Percentiles rank a stretch among this genome's conserved stretches.
These are phyloP conservation scores for Suillus placidus DNA, from an alignment of 768 basidiomycete genomes.

Conservation along the genomic window DNA sequence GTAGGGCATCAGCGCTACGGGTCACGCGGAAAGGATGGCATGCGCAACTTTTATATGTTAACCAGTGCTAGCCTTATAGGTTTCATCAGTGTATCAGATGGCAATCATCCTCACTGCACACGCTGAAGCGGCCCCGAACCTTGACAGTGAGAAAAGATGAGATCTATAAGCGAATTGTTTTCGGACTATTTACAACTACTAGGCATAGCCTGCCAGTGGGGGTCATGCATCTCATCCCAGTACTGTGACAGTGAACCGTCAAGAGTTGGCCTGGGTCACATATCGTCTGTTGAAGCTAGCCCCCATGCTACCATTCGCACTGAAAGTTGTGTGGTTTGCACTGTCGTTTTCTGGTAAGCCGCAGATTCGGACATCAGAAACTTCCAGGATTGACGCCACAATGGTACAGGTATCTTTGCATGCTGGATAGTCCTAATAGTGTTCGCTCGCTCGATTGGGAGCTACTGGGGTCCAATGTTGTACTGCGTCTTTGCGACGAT, in stretches of 20 bases:
- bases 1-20: background rate
- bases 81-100: background rate
- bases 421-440: constrained; percentile 52
- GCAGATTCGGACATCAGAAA: background rate
- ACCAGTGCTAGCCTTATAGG: background rate
- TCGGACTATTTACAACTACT: background rate
- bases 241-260: background rate
- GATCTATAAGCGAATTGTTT: background rate
- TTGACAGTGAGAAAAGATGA: constrained; percentile 4
- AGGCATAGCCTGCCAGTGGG: background rate
- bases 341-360: constrained; percentile 58
- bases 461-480: constrained; percentile 50
- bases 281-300: background rate
- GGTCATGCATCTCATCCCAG: background rate
- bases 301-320: constrained; percentile 55
- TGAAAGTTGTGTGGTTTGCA: constrained; percentile 61
- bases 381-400: background rate
- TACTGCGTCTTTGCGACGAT: constrained; percentile 55
- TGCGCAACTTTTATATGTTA: no score
- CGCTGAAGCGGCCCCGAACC: background rate
- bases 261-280: background rate
- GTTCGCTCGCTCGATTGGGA: constrained; percentile 46
- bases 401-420: constrained; percentile 46
- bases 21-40: background rate
- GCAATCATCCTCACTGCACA: background rate